Conservation (phyloP, 202 grass and related monocot genomes). For the Bolboschoenoplectus hybrid region DNA sequence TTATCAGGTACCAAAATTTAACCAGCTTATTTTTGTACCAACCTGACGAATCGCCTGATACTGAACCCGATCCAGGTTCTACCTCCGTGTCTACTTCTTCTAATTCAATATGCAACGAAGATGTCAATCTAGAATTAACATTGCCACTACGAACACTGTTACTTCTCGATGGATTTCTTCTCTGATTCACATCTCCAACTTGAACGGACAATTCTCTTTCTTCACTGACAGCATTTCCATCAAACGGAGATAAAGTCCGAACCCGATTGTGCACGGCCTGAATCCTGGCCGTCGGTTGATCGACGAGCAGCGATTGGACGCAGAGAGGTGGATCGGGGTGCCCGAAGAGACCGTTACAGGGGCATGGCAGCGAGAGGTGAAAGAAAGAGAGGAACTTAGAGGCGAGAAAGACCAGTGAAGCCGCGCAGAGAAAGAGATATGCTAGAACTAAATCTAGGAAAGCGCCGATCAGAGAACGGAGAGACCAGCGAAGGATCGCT, state of each 20-base stretch:
- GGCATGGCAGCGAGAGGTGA: constrained; percentile 55
- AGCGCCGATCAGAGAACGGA: constrained; percentile 57
- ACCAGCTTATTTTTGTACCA: constrained; percentile 16
- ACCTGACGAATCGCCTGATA: constrained; percentile 29
- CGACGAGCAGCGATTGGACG: constrained; percentile 27
- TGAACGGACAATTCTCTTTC: neutral
- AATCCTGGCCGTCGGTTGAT: constrained; percentile 29
- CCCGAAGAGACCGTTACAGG: constrained; percentile 57
- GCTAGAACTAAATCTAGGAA: constrained; percentile 69
- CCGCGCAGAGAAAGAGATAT: constrained; percentile 75
- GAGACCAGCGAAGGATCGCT: constrained; percentile 51
- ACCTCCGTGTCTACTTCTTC: neutral
- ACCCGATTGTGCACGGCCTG: constrained; percentile 14
- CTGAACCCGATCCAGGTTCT: neutral
- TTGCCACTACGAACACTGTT: neutral
- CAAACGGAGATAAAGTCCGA: constrained; percentile 33
- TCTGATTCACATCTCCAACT: constrained; percentile 20
- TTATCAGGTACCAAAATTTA: neutral
- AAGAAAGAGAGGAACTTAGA: constrained; percentile 53
- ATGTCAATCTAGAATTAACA: neutral
- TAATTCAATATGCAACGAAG: constrained; percentile 31
- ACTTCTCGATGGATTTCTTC: constrained; percentile 2
- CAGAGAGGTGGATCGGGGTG: constrained; percentile 52
- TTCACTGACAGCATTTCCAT: neutral
- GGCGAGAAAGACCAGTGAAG: constrained; percentile 47